A percentile compares a stretch with the other conserved stretches of the same genome.
Conservation (phyloP, 495 filamentous ascomycete genomes). For the Daldinia bambusicola region DNA sequence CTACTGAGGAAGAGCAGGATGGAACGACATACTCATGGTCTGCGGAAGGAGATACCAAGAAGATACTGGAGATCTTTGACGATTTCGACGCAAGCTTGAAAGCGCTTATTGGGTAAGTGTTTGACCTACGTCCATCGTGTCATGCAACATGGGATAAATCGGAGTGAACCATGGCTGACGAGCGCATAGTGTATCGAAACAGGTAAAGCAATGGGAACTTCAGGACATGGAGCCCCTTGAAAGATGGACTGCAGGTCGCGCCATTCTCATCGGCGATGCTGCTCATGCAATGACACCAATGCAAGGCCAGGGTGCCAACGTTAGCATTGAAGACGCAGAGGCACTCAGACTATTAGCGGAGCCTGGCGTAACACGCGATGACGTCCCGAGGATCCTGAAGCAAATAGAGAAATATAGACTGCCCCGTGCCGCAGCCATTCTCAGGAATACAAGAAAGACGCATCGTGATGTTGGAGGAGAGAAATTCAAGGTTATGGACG, state of each 20-base stretch:
- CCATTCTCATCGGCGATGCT: conserved; percentile 57
- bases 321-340: conserved; percentile 55
- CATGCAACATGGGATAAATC: too few relatives aligned
- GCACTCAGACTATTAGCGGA: conserved; percentile 40
- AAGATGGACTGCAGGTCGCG: conserved; percentile 50
- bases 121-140: background rate
- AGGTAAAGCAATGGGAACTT: conserved; percentile 54
- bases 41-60: conserved; percentile 48
- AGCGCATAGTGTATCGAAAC: conserved; percentile 11
- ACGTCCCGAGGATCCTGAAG: conserved; percentile 32
- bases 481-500: conserved; percentile 30
- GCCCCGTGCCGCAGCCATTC: conserved; percentile 23
- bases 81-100: conserved; percentile 52
- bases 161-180: conserved; percentile 8
- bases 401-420: conserved; percentile 25
- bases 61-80: conserved; percentile 53
- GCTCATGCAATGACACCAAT: conserved; percentile 56
- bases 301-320: conserved; percentile 53
- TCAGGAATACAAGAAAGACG: conserved; percentile 30
- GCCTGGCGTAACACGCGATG: conserved; percentile 28
- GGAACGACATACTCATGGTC: conserved; percentile 44
- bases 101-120: conserved; percentile 40
- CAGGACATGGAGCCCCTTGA: conserved; percentile 57
- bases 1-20: conserved; percentile 38
- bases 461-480: conserved; percentile 27